These are phyloP conservation scores for Ramularia collo-cygni DNA, from an alignment of 2,329 filamentous ascomycete genomes.

Conservation along the genomic window DNA sequence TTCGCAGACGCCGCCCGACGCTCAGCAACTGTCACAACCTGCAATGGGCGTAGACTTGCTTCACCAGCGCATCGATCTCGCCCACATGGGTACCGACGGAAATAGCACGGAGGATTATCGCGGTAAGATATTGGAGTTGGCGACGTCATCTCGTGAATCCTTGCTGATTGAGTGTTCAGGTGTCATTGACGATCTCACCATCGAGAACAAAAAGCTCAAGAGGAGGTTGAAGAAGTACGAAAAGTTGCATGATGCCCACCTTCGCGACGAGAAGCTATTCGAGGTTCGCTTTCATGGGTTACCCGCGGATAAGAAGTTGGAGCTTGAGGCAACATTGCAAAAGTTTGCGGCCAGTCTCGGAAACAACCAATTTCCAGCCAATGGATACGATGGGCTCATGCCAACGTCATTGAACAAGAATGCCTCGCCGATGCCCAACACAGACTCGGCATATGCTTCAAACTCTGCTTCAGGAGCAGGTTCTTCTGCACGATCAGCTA, in stretches of 20 bases:
- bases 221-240: conserved; percentile 66
- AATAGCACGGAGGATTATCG: conserved; percentile 69
- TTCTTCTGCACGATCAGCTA: conserved; percentile 34
- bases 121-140: too few relatives aligned
- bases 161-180: too few relatives aligned
- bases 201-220: conserved; percentile 75
- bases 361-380: conserved; percentile 34
- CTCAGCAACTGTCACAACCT: conserved; percentile 12
- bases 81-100: conserved; percentile 37
- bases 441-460: conserved; percentile 59
- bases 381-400: conserved; percentile 29
- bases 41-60: conserved; percentile 1
- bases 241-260: conserved; percentile 56
- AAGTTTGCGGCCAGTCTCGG: conserved; percentile 63
- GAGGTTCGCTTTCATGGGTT: conserved; percentile 75
- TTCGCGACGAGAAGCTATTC: conserved; percentile 71
- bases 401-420: conserved; percentile 50
- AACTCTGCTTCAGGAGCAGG: conserved; percentile 43
- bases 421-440: conserved; percentile 53
- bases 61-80: conserved; percentile 28
- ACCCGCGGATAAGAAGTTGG: conserved; percentile 63
- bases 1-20: conserved; percentile 37
- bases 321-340: conserved; percentile 66
- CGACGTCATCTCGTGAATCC: too few relatives aligned
- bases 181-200: conserved; percentile 79